Conservation (phyloP, 2,329 filamentous ascomycete species). For the Ascochyta fabae region DNA sequence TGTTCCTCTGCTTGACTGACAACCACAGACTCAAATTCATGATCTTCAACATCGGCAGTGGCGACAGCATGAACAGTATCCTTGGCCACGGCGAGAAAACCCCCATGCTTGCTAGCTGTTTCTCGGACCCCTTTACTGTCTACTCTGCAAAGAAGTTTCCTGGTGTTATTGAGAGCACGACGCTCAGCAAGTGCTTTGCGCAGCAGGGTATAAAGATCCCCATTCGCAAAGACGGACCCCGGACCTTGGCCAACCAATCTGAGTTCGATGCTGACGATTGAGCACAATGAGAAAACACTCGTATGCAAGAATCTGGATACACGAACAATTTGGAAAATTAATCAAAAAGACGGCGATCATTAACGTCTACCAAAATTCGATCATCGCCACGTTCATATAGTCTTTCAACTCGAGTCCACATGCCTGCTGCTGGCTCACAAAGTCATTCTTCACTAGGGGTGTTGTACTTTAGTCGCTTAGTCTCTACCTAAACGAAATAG, state of each 20-base stretch:
- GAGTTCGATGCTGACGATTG: constrained; percentile 54
- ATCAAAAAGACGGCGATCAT: too few relatives aligned
- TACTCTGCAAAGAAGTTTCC: constrained; percentile 98
- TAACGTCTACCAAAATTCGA: too few relatives aligned
- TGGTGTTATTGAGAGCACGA: constrained; percentile 92
- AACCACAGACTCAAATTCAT: constrained; percentile 68
- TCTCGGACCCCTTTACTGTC: constrained; percentile 89
- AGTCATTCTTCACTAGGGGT: not conserved
- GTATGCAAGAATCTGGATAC: not conserved
- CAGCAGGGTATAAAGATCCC: constrained; percentile 96
- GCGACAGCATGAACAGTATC: constrained; percentile 57
- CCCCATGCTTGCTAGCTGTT: constrained; percentile 82
- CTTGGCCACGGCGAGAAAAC: constrained; percentile 75
- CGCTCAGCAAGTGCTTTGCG: constrained; percentile 90
- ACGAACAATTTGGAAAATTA: too few relatives aligned
- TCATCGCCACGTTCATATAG: not conserved
- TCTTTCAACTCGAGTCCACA: not conserved
- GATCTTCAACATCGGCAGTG: constrained; percentile 82
- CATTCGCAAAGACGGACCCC: constrained; percentile 81
- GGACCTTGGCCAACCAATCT: constrained; percentile 53
- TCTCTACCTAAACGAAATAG: not conserved
- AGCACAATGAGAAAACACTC: not conserved
- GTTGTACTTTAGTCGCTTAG: not conserved
- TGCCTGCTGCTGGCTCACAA: not conserved
- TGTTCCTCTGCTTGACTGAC: not conserved